Percentiles rank a stretch among this genome's conserved stretches.
These are phyloP conservation scores for Colletotrichum sp. DNA, from an alignment of 2,329 filamentous ascomycete species.

Conservation along the genomic window DNA sequence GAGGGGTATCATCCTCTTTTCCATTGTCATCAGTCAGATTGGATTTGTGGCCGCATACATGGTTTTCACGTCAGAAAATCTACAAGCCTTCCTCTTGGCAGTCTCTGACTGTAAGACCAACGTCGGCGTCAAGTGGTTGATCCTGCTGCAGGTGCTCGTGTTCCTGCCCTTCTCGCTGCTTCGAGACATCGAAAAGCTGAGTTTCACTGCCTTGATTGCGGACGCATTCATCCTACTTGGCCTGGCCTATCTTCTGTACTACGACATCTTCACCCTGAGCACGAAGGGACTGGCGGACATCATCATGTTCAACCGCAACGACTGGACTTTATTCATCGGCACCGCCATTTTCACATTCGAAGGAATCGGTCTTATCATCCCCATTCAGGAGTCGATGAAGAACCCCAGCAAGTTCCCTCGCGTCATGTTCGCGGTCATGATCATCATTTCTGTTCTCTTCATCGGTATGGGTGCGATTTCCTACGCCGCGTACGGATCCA, in stretches of 20 bases:
- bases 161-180: constrained; percentile 94
- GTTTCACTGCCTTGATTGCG: constrained; percentile 90
- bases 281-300: constrained; percentile 83
- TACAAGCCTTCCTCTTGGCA: constrained; percentile 92
- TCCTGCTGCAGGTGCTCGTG: constrained; percentile 92
- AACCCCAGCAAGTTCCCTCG: constrained; percentile 87
- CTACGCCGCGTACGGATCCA: constrained; percentile 93
- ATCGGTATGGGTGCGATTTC: constrained; percentile 90
- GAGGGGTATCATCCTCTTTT: constrained; percentile 84
- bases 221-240: constrained; percentile 95
- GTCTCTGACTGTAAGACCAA: constrained; percentile 86
- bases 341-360: constrained; percentile 92
- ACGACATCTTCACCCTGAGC: constrained; percentile 85
- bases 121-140: constrained; percentile 88
- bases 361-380: constrained; percentile 77
- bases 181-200: constrained; percentile 95
- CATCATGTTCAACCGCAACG: constrained; percentile 84
- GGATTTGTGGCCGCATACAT: constrained; percentile 96
- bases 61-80: constrained; percentile 94
- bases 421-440: constrained; percentile 90
- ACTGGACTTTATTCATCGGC: constrained; percentile 98
- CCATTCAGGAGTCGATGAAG: constrained; percentile 82
- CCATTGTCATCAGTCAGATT: constrained; percentile 94
- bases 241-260: constrained; percentile 93
- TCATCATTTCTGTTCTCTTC: constrained; percentile 92